Base-by-base conservation (phyloP, 78 protist species). In the Capsaspora owczarzaki region DNA sequence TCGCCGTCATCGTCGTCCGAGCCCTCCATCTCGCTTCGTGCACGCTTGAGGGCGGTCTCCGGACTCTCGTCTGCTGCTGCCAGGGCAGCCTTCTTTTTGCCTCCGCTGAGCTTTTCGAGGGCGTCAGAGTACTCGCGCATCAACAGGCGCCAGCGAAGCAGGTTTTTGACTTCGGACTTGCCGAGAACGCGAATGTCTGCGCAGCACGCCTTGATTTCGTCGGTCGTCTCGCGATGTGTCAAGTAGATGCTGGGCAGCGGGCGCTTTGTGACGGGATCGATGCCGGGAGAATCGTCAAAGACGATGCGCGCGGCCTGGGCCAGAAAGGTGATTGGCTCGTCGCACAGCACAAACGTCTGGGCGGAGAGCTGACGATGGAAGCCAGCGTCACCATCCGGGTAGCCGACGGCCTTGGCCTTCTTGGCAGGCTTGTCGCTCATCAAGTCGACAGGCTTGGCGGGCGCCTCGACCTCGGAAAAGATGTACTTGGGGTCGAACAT, bases 401-500 rank as follows among this genome's bases (percentile, higher is more conserved):
- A 92, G 44, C 93, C 92, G 12, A 1, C 46, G 38, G 92, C 31
- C 47, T 80, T 35, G 10, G 86, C 75, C 31, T 72, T 86, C 33
- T 68, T 43, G 60, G 66, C 66, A 31, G 14, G 20, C 42, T 47
- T 35, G 22, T 16, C 38, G 3, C 0, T 0, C 40, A 8, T 44
- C 49, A 25, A 25, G 44, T 10, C 22, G 44, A 25, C 0, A 44
- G 41, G 27, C 51, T 33, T n/a, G 49, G 27, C 35, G 33, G 29
- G 35, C n/a, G 79, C 82, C 43, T 80, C 83, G 29, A 94, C 70
- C 38, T 90, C 88, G 33, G 22, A 49, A 82, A 97, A 95, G 68
- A 94, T 96, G 46, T 33, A 44, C 68, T 80, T 61, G 43, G 98
- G 90, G 77, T 94, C 95, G 35, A 97, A 80, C 56, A 98, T 72